Conservation (phyloP, 495 filamentous ascomycete genomes). For the Aspergillus campestris region DNA sequence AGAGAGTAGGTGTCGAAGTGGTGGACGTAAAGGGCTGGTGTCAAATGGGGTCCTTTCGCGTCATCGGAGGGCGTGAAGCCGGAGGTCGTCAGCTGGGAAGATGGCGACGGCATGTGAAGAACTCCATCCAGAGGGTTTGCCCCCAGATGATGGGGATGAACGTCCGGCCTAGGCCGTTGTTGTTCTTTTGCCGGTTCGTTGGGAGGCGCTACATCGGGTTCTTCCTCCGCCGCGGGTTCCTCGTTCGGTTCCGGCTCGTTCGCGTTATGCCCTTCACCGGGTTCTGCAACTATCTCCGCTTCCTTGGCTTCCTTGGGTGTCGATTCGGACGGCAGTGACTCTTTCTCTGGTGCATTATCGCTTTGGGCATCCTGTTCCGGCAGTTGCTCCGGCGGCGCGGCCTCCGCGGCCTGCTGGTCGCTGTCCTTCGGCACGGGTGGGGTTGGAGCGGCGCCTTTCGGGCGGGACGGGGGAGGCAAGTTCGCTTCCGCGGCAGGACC, state of each 20-base stretch:
- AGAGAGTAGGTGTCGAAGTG: constrained; percentile 92
- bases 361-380: constrained; percentile 1
- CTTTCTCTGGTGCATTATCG: constrained; percentile 3
- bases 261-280: constrained; percentile 8
- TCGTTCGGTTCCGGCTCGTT: constrained; percentile 16
- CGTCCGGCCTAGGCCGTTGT: constrained; percentile 4
- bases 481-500: constrained; percentile 42
- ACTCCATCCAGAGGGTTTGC: constrained; percentile 57
- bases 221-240: constrained; percentile 11
- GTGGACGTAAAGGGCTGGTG: constrained; percentile 75
- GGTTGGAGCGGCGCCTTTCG: constrained; percentile 16
- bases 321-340: constrained; percentile 10
- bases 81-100: constrained; percentile 22
- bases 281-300: constrained; percentile 4
- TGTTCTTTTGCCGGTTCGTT: constrained; percentile 23
- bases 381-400: constrained; percentile 12
- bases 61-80: constrained; percentile 26
- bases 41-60: constrained; percentile 48
- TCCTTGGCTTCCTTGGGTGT: not conserved
- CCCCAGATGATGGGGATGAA: constrained; percentile 10
- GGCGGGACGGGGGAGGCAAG: constrained; percentile 26
- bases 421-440: constrained; percentile 13
- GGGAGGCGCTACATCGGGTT: constrained; percentile 13
- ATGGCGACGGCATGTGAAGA: constrained; percentile 49
- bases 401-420: constrained; percentile 4